phyloP scores from a whole-genome alignment of 1,284 basidiomycete species.

The Puccinia sorghi region DNA sequence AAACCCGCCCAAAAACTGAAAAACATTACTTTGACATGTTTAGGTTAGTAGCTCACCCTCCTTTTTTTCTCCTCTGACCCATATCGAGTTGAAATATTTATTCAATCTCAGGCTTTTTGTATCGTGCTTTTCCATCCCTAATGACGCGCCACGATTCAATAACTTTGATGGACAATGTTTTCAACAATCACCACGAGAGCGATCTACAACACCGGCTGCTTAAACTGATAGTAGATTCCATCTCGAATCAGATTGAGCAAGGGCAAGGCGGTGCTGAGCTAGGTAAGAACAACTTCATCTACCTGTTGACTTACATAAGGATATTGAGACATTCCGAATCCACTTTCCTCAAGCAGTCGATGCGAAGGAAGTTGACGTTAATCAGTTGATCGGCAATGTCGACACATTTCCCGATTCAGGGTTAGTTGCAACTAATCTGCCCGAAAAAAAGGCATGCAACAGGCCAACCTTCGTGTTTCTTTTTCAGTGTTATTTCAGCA shows the following conservation, averaged over 20 bases:
- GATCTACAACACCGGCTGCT: constrained; percentile 74
- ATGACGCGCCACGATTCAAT: constrained; percentile 77
- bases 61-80: neutral
- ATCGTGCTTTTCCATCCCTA: constrained; percentile 83
- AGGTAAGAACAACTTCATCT: constrained; percentile 60
- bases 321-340: constrained; percentile 33
- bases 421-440: constrained; percentile 62
- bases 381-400: constrained; percentile 88
- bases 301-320: constrained; percentile 52
- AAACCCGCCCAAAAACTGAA: constrained; percentile 8
- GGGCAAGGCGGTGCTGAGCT: constrained; percentile 68
- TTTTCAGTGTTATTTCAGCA: constrained; percentile 78
- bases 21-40: constrained; percentile 33
- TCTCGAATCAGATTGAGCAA: constrained; percentile 75
- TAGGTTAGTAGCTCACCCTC: constrained; percentile 20
- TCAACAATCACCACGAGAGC: constrained; percentile 65
- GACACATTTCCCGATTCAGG: constrained; percentile 92
- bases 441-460: neutral
- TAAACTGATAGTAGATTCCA: constrained; percentile 85
- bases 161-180: constrained; percentile 84
- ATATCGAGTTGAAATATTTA: neutral
- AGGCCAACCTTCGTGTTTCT: neutral
- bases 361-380: constrained; percentile 69
- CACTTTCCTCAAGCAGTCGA: constrained; percentile 10
- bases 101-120: constrained; percentile 71